A percentile compares a stretch with the other conserved stretches of the same genome.
Conservation (phyloP, 1,284 basidiomycete genomes). For the Fomitopsis pinicola region DNA sequence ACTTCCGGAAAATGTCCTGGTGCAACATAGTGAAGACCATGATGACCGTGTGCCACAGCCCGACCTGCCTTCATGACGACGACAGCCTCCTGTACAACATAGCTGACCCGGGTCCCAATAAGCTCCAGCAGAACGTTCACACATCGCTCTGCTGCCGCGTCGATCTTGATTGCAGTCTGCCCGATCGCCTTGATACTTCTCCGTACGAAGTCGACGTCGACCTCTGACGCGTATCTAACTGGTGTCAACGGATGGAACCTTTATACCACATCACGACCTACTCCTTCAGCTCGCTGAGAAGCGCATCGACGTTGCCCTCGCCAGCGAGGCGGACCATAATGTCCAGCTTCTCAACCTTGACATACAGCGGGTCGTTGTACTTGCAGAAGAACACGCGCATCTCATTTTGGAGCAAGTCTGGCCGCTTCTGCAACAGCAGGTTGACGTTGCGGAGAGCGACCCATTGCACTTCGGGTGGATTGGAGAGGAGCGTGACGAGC, state of each 20-base stretch:
- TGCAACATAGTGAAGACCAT: background rate
- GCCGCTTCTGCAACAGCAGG: constrained; percentile 88
- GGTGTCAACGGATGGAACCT: background rate
- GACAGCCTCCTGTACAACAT: constrained; percentile 97
- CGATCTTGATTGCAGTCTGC: constrained; percentile 94
- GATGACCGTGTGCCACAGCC: constrained; percentile 3
- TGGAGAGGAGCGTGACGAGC: constrained; percentile 75
- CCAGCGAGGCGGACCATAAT: constrained; percentile 96
- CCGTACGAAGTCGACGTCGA: constrained; percentile 97
- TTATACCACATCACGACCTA: constrained; percentile 30
- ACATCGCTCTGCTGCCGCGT: constrained; percentile 89
- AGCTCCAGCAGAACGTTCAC: constrained; percentile 91
- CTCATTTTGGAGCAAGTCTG: constrained; percentile 88
- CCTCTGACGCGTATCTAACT: constrained; percentile 88
- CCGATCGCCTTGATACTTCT: constrained; percentile 95
- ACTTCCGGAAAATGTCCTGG: constrained; percentile 96
- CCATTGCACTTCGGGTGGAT: constrained; percentile 90
- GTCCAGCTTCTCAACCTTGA: constrained; percentile 97
- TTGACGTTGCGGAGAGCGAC: constrained; percentile 97
- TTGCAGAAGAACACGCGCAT: constrained; percentile 99
- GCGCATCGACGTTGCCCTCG: constrained; percentile 90
- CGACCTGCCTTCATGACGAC: constrained; percentile 89
- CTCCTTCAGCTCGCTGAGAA: constrained; percentile 96
- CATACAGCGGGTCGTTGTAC: constrained; percentile 98
- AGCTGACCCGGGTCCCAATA: constrained; percentile 90